A percentile compares a stretch with the other conserved stretches of the same genome.
phyloP scores from a whole-genome alignment of 1,284 basidiomycete species.

The Agroathelia rolfsii region DNA sequence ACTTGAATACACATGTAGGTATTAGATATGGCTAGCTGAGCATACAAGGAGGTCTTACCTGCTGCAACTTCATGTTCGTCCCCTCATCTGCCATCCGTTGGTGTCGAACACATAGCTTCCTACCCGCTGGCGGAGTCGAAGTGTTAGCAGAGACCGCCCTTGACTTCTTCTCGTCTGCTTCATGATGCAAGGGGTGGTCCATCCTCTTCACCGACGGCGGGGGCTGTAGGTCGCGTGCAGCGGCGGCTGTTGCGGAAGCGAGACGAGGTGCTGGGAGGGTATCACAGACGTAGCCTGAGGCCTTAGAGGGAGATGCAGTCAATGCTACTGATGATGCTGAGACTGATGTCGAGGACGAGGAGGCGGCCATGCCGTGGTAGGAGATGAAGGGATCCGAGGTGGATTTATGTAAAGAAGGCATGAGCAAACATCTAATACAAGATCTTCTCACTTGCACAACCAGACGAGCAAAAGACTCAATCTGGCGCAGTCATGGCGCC shows the following conservation, averaged over 20 bases:
- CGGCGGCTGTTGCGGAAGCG: slow-evolving; percentile 21
- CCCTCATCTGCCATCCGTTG: slow-evolving; percentile 98
- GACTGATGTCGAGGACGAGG: slow-evolving; percentile 3
- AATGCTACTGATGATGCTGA: too few species aligned
- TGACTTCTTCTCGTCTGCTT: background rate
- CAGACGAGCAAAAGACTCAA: too few species aligned
- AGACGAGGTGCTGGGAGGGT: slow-evolving; percentile 59
- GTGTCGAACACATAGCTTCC: slow-evolving; percentile 84
- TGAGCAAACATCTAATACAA: slow-evolving; percentile 13
- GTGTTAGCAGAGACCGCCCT: slow-evolving; percentile 13
- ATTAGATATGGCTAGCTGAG: slow-evolving; percentile 3
- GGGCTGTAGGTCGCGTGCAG: slow-evolving; percentile 16
- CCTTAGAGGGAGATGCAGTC: slow-evolving; percentile 15
- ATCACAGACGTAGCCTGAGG: slow-evolving; percentile 48
- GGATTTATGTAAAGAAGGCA: background rate
- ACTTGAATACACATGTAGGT: slow-evolving; percentile 45
- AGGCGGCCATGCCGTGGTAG: background rate
- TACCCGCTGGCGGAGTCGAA: slow-evolving; percentile 31
- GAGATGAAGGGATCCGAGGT: background rate
- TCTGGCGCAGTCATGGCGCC: too few species aligned
- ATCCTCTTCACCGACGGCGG: slow-evolving; percentile 6
- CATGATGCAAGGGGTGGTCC: too few species aligned
- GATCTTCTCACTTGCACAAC: too few species aligned
- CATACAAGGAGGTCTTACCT: slow-evolving; percentile 40
- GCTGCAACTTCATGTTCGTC: slow-evolving; percentile 86